Evolutionary conservation across 75 land plant species (phyloP).

Genomic region (Selaginella moellendorffii): DNA sequence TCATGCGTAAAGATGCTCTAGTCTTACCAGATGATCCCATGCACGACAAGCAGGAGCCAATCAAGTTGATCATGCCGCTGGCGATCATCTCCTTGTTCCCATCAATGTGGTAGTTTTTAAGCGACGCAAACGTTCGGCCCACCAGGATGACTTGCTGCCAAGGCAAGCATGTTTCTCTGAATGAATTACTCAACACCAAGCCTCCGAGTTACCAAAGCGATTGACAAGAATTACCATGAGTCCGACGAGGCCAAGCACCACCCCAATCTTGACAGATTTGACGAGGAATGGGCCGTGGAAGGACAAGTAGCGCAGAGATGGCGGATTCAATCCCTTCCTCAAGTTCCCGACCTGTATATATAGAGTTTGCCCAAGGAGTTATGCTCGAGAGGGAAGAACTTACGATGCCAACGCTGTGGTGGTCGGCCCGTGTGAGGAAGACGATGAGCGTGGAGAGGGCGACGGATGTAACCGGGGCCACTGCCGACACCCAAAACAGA

Average conservation of each 20-base stretch:
- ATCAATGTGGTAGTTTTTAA: constrained; percentile 9
- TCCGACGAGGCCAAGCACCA: constrained; percentile 11
- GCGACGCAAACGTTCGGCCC: constrained; percentile 3
- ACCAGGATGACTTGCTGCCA: constrained; percentile 1
- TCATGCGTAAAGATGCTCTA: no score
- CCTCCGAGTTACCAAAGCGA: neutral
- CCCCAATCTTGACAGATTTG: constrained; percentile 21
- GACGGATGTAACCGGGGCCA: constrained; percentile 4
- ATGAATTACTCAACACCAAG: neutral
- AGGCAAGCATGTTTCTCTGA: neutral
- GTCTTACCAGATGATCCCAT: no score
- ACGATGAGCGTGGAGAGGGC: neutral
- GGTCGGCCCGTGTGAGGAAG: neutral
- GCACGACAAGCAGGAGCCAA: no score
- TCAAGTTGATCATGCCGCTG: neutral
- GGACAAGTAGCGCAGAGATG: constrained; percentile 22
- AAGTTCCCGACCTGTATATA: constrained; percentile 43
- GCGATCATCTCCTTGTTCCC: constrained; percentile 1
- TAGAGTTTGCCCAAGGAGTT: neutral
- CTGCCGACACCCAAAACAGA: neutral
- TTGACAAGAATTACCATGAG: neutral
- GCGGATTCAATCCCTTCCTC: constrained; percentile 43
- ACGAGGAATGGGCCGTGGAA: constrained; percentile 26
- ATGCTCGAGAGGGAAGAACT: neutral
- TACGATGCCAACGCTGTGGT: neutral